Evolutionary conservation across 2,329 filamentous ascomycete genomes (phyloP), one percentile per base, ranked within the genome.

Genomic region (Knufia fluminis): DNA sequence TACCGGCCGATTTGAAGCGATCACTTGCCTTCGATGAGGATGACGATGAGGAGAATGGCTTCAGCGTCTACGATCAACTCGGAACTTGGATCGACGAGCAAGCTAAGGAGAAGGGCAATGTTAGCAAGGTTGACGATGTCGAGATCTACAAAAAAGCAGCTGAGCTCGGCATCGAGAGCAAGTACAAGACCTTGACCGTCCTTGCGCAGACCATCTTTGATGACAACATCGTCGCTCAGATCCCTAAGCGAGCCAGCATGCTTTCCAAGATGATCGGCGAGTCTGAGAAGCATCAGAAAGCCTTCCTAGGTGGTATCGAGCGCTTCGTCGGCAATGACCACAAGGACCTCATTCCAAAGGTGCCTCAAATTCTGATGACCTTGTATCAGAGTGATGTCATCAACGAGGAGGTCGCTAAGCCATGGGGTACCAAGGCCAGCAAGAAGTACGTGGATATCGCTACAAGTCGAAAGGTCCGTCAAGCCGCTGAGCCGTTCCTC

Each of bases 61-160:
- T 80, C 69, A 90, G 80, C 58, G 76, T 79, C 65, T 98, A 97
- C 66, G 90, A 96, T 65, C 80, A 87, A 60, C 82, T 98, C 57
- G 92, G 90, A 64, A 86, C 84, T 71, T 98, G 92, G 92, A 86
- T 98, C 62, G 78, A 86, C 63, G 75, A 75, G 52, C 76, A 90
- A 64, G 82, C 83, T 51, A 76, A 80, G 52, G 78, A 80, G 56
- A 71, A 76, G 70, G 86, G 85, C 54, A 76, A 82, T 60, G 76
- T 95, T 60, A 76, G 81, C 70, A 82, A 89, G 52, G 78, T 98
- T 57, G 83, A 88, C 64, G 90, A 94, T 62, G 78, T 97, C 58
- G 84, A 90, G 33, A 87, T 98, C 66, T 97, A 94, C 70, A 73
- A 94, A 71, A 97, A 98, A 78, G 91, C 91, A 57, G 92, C 94